Percentiles rank a stretch among this genome's conserved stretches.
phyloP scores from a whole-genome alignment of 805 yeast genomes.

The Candida sonorensis region DNA sequence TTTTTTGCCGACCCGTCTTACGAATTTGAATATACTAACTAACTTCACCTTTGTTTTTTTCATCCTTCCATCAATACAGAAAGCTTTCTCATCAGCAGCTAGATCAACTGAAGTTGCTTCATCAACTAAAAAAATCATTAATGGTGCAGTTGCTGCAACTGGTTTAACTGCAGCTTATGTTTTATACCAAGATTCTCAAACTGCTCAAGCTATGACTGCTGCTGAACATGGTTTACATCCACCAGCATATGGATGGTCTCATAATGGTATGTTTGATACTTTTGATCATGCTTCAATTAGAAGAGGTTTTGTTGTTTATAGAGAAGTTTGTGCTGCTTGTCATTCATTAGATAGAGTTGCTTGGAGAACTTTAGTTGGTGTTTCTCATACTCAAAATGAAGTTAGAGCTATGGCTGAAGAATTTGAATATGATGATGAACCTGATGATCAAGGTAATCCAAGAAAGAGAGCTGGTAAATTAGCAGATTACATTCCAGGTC shows the following conservation, averaged over 20 bases:
- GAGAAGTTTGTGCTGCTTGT: conserved; percentile 98
- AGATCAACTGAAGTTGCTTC: conserved; percentile 25
- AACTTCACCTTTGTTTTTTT: neutral
- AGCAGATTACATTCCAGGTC: conserved; percentile 91
- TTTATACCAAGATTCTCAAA: conserved; percentile 75
- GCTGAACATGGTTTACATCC: conserved; percentile 99
- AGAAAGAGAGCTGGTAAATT: conserved; percentile 97
- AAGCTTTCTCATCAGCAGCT: conserved; percentile 29
- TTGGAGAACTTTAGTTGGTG: conserved; percentile 98
- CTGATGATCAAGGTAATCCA: conserved; percentile 94
- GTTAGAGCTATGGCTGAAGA: conserved; percentile 92
- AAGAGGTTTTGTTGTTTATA: conserved; percentile 98
- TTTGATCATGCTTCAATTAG: conserved; percentile 94
- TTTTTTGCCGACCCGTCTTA: neutral
- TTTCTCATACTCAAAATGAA: conserved; percentile 85
- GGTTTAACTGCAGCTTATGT: conserved; percentile 79
- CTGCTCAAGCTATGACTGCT: conserved; percentile 95
- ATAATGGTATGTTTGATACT: conserved; percentile 82
- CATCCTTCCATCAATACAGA: too few relatives aligned
- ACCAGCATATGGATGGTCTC: conserved; percentile 90
- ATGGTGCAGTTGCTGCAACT: conserved; percentile 62
- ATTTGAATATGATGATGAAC: conserved; percentile 95
- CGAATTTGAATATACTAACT: conserved; percentile 11
- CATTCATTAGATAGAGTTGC: conserved; percentile 96
- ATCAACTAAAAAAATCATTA: conserved; percentile 41